These are phyloP conservation scores for Lactarius pseudohatsudake DNA, from an alignment of 768 basidiomycete species.

Conservation along the genomic window DNA sequence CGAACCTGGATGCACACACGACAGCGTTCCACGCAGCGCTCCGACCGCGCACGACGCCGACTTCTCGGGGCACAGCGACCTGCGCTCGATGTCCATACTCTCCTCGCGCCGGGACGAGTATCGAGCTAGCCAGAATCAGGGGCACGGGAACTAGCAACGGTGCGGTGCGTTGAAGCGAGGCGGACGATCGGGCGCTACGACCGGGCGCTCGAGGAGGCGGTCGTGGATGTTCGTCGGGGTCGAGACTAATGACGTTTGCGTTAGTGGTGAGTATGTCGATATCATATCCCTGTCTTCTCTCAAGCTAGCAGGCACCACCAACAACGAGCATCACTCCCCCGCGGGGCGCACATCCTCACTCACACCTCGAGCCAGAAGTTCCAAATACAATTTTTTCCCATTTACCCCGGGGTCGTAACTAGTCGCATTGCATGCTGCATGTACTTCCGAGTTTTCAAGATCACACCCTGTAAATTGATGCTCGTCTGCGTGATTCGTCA, in stretches of 20 bases:
- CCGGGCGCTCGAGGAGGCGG: neutral
- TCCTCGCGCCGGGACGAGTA: neutral
- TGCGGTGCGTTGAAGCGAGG: neutral
- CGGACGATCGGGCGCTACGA: constrained; percentile 37
- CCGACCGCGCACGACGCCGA: constrained; percentile 65
- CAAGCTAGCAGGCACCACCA: no score
- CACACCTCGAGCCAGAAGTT: no score
- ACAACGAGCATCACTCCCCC: no score
- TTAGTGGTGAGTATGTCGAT: no score
- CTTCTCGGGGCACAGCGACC: constrained; percentile 83
- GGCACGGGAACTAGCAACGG: constrained; percentile 70
- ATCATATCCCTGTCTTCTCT: no score
- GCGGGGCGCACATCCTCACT: no score
- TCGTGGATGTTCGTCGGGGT: constrained; percentile 80
- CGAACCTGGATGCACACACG: constrained; percentile 44
- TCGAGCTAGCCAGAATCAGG: constrained; percentile 55
- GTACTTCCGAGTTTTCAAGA: no score
- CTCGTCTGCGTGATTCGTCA: no score
- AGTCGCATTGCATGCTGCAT: no score
- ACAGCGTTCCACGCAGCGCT: constrained; percentile 48
- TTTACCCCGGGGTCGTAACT: no score
- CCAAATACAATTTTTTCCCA: no score
- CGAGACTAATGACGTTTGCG: constrained; percentile 31
- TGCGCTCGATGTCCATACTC: constrained; percentile 72
- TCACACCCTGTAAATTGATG: no score